Evolutionary conservation across 139 green algal genomes (phyloP), one percentile per base, ranked within the genome.

Genomic region (Choricystis sp.): DNA sequence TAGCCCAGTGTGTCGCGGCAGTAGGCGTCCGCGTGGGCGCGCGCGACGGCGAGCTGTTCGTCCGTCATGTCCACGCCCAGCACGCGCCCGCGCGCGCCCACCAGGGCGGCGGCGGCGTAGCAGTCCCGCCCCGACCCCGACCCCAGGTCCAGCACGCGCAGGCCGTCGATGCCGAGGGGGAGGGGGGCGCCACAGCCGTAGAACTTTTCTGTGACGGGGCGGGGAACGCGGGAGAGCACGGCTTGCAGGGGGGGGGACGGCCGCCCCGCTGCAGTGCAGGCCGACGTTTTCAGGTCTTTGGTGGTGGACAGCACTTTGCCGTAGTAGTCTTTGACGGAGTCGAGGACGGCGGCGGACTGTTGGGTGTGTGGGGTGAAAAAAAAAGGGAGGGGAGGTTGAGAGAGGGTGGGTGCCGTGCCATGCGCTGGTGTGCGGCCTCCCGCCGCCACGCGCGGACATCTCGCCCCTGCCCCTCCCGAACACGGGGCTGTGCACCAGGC

Each of bases 11-110:
- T 76, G 29, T 57, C 62, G 19, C 31, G 65, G 63, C 72, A 86
- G 72, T 89, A 95, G 20, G 66, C 64, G 30, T 88, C 86, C 19
- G 76, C 73, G 61, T 89, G 68, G 49, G 66, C 64, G 57, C 84
- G 63, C 16, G 92, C 86, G 29, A 98, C 88, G 25, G 79, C 77
- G 52, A 98, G 81, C 82, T 96, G 89, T 24, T 81, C 74, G 22
- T 70, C 72, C 1, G 93, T 99, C 93, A 99, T 99, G 76, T 99
- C 93, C 19, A 99, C 57, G 1, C 92, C 92, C 70, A 69, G 88
- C 3, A 95, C 88, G 30, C 62, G 73, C 56, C 88, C 88, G 0
- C 63, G 59, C 59, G 78, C 63, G 0, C 92, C 92, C 2, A 98
- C 92, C n/a, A 99, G 77, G 20, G 72, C 74, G 1, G 90, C 75